phyloP scores from a whole-genome alignment of 768 basidiomycete species.

The Suillus spraguei region DNA sequence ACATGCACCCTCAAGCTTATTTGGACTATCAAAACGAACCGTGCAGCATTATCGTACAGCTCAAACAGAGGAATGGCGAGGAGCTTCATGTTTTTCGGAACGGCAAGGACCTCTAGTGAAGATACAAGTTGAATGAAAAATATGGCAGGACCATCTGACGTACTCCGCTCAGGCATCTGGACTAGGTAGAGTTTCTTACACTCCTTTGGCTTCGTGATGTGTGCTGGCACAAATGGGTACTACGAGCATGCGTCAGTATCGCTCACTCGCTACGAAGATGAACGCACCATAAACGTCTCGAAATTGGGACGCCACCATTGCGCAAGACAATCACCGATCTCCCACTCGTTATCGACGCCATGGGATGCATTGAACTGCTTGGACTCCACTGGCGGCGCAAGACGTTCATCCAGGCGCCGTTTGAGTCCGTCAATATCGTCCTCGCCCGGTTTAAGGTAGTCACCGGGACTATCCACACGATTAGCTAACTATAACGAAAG shows the following conservation, averaged over 20 bases:
- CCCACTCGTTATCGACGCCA: conserved; percentile 89
- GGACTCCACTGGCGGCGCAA: conserved; percentile 77
- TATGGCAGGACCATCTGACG: conserved; percentile 32
- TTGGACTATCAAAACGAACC: conserved; percentile 42
- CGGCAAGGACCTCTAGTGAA: conserved; percentile 84
- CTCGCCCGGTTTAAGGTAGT: conserved; percentile 97
- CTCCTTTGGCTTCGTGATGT: conserved; percentile 97
- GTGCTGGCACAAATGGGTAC: conserved; percentile 95
- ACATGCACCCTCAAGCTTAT: not conserved
- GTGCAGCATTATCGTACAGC: conserved; percentile 94
- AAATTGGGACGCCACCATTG: conserved; percentile 99
- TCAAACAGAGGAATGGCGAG: conserved; percentile 96
- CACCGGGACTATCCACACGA: conserved; percentile 72
- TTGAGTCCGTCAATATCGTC: conserved; percentile 92
- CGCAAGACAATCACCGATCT: conserved; percentile 94
- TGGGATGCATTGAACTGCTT: conserved; percentile 77
- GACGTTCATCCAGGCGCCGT: conserved; percentile 83
- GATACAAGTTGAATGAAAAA: conserved; percentile 6
- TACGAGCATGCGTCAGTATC: conserved; percentile 29
- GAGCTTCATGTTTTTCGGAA: conserved; percentile 99
- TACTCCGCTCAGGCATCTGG: conserved; percentile 93
- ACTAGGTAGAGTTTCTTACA: conserved; percentile 96
- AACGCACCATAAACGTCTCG: conserved; percentile 95
- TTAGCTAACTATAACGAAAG: not conserved
- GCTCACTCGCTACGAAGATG: not conserved